Percentiles rank a stretch among this genome's conserved stretches.
These are phyloP conservation scores for Silene latifolia DNA, from an alignment of 148 eudicot genomes.

Conservation along the genomic window DNA sequence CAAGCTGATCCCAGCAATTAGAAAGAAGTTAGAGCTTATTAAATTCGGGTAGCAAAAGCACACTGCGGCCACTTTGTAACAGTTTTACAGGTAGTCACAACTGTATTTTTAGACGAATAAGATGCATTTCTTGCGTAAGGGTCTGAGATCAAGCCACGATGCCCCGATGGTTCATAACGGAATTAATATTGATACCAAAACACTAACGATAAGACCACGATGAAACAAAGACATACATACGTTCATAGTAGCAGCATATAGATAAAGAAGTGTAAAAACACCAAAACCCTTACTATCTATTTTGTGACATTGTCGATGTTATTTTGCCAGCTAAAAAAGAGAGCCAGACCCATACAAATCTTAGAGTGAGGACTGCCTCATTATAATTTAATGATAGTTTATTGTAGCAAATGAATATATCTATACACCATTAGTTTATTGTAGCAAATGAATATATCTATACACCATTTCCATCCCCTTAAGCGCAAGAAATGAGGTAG, in stretches of 20 bases:
- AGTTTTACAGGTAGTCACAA: too few relatives aligned
- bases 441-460: neutral
- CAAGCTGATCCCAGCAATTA: neutral
- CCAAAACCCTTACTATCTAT: neutral
- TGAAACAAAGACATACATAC: neutral
- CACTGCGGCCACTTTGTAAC: too few relatives aligned
- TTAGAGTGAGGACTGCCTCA: too few relatives aligned
- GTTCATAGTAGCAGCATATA: neutral
- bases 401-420: neutral
- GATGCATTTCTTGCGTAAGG: too few relatives aligned
- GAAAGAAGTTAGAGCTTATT: neutral
- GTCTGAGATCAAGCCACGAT: too few relatives aligned
- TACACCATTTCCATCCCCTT: neutral
- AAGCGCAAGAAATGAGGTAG: neutral
- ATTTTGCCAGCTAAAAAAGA: neutral
- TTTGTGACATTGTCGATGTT: neutral
- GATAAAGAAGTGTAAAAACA: neutral
- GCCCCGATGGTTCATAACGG: too few relatives aligned
- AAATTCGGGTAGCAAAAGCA: too few relatives aligned
- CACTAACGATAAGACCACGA: too few relatives aligned
- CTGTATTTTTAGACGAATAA: too few relatives aligned
- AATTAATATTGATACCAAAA: too few relatives aligned
- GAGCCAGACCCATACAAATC: neutral
- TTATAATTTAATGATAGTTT: too few relatives aligned
- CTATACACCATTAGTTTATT: neutral